phyloP scores from a whole-genome alignment of 2,329 filamentous ascomycete genomes.

The Diaporthe vaccinii region DNA sequence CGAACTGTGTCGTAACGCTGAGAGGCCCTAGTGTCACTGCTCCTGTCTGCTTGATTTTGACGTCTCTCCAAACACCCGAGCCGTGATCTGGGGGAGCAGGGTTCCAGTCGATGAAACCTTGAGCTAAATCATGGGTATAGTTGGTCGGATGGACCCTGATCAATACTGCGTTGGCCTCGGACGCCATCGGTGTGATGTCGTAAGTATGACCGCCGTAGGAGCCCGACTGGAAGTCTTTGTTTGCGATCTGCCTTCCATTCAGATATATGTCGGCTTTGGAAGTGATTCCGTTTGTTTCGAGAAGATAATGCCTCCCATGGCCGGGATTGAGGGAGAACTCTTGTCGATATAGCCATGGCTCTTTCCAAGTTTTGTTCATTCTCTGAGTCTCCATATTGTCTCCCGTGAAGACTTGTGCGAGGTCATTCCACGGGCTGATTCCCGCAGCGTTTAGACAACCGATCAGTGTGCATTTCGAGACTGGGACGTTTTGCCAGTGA shows the following conservation, averaged over 20 bases:
- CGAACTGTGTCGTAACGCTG: constrained; percentile 60
- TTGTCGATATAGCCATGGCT: constrained; percentile 68
- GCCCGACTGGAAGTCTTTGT: constrained; percentile 63
- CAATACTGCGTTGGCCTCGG: constrained; percentile 63
- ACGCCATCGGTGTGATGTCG: constrained; percentile 63
- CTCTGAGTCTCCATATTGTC: constrained; percentile 52
- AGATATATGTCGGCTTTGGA: constrained; percentile 72
- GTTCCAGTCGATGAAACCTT: constrained; percentile 75
- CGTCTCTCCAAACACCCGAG: constrained; percentile 72
- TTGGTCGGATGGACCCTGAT: constrained; percentile 70
- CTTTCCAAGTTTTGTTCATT: constrained; percentile 40
- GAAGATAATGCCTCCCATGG: constrained; percentile 59
- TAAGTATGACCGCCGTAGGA: constrained; percentile 69
- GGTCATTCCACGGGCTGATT: constrained; percentile 20
- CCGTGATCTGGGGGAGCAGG: constrained; percentile 73
- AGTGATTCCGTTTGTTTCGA: constrained; percentile 71
- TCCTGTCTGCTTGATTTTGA: constrained; percentile 68
- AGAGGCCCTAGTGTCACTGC: constrained; percentile 60
- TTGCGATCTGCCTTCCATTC: constrained; percentile 67
- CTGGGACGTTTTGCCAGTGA: constrained; percentile 21
- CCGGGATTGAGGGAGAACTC: constrained; percentile 59
- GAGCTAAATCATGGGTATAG: constrained; percentile 70
- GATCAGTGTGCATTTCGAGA: constrained; percentile 33
- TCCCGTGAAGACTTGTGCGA: constrained; percentile 43
- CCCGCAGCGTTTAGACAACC: constrained; percentile 27